Base-by-base conservation (phyloP, 352 stramenopile genomes). In the Phytopythium vexans region DNA sequence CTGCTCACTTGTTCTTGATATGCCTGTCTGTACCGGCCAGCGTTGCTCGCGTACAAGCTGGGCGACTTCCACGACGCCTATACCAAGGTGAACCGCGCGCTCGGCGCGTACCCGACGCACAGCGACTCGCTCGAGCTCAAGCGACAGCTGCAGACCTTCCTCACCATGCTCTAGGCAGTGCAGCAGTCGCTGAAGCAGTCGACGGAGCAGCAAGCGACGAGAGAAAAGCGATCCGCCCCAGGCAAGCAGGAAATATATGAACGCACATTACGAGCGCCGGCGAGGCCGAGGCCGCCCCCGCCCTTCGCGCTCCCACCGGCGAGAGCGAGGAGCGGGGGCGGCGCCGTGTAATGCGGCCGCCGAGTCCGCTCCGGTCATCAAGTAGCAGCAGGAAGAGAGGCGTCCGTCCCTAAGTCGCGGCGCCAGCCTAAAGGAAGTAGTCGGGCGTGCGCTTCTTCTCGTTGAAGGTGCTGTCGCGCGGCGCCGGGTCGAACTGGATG, bases 61-160 rank as follows among this genome's bases (percentile, higher is more conserved):
- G 91, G 90, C 43, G 84, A 97, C 58, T 97, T 97, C 62, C 85
- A 97, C 59, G 84, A 97, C 59, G 71, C 88, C 11, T 94, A 88
- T 63, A 86, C 70, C 48, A 92, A 94, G 64, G 88, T 93, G 52
- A 85, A 83, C 60, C 82, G 88, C 53, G 86, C 89, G 34, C 70
- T 96, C 21, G 61, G 64, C 33, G 76, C 91, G 6, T 90, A 96
- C 61, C 72, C 83, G 34, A 68, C 69, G 34, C 89, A 97, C 66
- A 82, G 66, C 65, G 88, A 97, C 65, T 96, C 84, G 44, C 48
- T 92, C 33, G 88, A 97, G 64, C 82, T 97, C 48, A 87, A 94
- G 56, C 88, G 89, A 55, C 81, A 90, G 51, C 72, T 97, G 9
- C 74, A 95, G 64, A 68, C 88, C 34, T 91, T 90, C 61, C 77